Base-by-base conservation (phyloP, 176 grass and related monocot genomes). In the Juncus inflexus region DNA sequence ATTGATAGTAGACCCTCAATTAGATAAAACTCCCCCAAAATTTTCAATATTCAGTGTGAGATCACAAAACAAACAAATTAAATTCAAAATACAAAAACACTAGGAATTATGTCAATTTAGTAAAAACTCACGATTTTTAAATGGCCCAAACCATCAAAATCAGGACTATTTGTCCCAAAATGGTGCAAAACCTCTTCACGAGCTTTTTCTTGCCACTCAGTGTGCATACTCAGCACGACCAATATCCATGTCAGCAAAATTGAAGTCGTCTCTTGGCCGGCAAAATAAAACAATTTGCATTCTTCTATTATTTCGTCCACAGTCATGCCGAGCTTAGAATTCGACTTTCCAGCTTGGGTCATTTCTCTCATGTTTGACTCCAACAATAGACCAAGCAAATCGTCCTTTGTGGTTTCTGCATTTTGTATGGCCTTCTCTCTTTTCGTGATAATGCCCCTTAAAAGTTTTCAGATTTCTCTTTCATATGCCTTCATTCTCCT, bases 271-370 rank as follows among this genome's bases (percentile, higher is more conserved):
- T 96, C 87, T 52, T 87, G 83, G 40, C 87, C 87, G 1, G 79
- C 91, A 55, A 96, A 90, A 65, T 96, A 96, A 74, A 96, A 96
- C 19, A 96, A 58, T 64, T 87, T 90, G 70, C 91, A 96, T 77
- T 96, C 91, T 40, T 83, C 76, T 8, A 96, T 87, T 28, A 96
- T 61, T 1, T 96, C 84, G 2, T 83, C 66, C 7, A 73, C 83
- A 14, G 65, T 85, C 79, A 96, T 83, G 37, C 77, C 75, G 7
- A 74, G 52, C 38, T 66, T 64, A 0, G 59, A 66, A 56, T 80
- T 40, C 1, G 61, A 67, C 14, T 45, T 74, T 59, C 76, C 75
- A 13, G 59, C 54, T 5, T 10, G 36, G 45, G 4, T 57, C 28
- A 62, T 52, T 15, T 78, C 50, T 5, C 14, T 14, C 8, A 9